Evolutionary conservation across 331 rosid genomes (phyloP), one percentile per base, ranked within the genome.

Genomic region (Spiraea crenata): DNA sequence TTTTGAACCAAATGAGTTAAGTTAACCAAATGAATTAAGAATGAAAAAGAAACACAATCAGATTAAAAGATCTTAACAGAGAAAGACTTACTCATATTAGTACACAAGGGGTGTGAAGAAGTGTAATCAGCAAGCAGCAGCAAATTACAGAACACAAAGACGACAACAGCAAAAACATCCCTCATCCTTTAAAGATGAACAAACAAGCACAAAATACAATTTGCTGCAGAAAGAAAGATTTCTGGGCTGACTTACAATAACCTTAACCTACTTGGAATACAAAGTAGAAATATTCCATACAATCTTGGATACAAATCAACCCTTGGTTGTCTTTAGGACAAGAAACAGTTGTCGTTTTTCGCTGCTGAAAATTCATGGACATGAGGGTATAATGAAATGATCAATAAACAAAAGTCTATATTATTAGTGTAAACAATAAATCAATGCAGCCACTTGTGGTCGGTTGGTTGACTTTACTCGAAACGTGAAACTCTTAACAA

Each of bases 41-140:
- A 38, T 16, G 34, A 19, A 19, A 12, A 49, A 40, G 9, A 56
- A n/a, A 48, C 6, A 46, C 41, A 67, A 25, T 5, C 41, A 37
- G 17, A 31, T 0, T 25, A 58, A 8, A 9, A 56, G 61, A 16
- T 31, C n/a, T 54, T 5, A 20, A 3, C 9, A 9, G 35, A 56
- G 38, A 65, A n/a, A 34, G 54, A 83, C 84, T 59, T 56, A 83
- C 84, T 54, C 62, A 64, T 42, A 73, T 83, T 66, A 54, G 62
- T 39, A 42, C 87, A 83, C 25, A 83, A 17, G 13, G 84, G 87
- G 76, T 68, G 65, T 10, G 87, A 73, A 65, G 57, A 68, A 42
- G 77, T 50, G 61, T 51, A 40, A 60, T 57, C 60, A 20, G 56
- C 51, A 40, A 69, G 56, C 79, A 69, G 68, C 67, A 73, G 79